A percentile compares a stretch with the other conserved stretches of the same genome.
phyloP scores from a whole-genome alignment of 495 filamentous ascomycete genomes.

The Tuber aestivum region DNA sequence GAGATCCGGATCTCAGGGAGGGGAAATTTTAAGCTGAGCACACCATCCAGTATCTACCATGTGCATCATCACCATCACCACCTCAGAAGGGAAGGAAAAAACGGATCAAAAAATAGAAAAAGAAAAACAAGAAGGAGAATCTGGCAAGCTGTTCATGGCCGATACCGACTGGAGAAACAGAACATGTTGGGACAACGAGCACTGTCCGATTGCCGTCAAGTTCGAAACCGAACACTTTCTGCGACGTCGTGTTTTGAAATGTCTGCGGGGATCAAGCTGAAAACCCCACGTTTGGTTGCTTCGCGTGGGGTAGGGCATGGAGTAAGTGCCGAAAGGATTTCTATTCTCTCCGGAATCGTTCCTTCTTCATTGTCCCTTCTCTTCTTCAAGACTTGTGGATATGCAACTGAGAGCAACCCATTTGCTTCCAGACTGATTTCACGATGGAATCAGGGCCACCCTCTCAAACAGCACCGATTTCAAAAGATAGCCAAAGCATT shows the following conservation, averaged over 20 bases:
- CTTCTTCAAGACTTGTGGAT: not conserved
- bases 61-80: not conserved
- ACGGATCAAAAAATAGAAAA: too few species aligned
- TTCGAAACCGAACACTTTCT: constrained; percentile 2
- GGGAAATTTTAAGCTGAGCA: not conserved
- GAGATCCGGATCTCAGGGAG: not conserved
- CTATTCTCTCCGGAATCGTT: not conserved
- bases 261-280: not conserved
- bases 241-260: not conserved
- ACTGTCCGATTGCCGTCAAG: not conserved
- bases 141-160: not conserved
- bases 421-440: not conserved
- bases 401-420: not conserved
- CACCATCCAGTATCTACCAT: not conserved
- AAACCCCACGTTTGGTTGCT: not conserved
- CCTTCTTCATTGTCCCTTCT: not conserved
- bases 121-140: not conserved
- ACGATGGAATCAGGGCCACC: not conserved
- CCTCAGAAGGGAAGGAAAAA: not conserved
- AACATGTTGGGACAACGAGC: not conserved
- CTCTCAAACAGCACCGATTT: not conserved
- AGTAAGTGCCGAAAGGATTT: not conserved
- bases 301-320: not conserved
- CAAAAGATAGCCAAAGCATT: not conserved
- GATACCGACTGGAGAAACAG: not conserved